Evolutionary conservation across 2,329 filamentous ascomycete genomes (phyloP).

Genomic region (Zymoseptoria brevis): DNA sequence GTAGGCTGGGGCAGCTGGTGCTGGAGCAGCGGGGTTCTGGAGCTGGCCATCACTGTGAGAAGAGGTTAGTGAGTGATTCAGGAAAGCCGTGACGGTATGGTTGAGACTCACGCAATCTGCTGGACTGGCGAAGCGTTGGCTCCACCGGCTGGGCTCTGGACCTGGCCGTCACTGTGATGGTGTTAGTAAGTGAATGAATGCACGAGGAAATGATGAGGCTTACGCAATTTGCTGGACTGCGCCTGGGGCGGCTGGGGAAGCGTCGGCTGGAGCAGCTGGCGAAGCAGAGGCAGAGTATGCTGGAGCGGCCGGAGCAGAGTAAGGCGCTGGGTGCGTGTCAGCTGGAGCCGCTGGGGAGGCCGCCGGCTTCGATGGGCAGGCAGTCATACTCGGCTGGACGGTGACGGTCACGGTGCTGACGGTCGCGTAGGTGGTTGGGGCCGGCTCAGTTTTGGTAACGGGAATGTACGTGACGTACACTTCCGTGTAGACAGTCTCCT

Average conservation of each 20-base stretch:
- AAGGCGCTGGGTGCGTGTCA: neutral
- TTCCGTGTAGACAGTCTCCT: neutral
- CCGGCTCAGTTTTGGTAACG: neutral
- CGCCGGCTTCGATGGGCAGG: neutral
- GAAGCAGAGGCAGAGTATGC: neutral
- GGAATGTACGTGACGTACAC: neutral
- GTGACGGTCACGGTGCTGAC: neutral
- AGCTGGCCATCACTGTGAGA: neutral
- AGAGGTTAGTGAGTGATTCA: neutral
- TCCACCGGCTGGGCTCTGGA: neutral
- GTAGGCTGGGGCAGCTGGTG: neutral
- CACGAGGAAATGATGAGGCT: neutral
- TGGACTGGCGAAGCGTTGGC: neutral
- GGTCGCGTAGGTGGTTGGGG: neutral
- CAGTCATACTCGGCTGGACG: neutral
- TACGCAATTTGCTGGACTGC: neutral
- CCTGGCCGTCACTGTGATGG: neutral
- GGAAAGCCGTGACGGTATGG: neutral
- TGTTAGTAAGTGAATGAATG: neutral
- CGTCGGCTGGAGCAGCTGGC: neutral
- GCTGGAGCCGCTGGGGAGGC: neutral
- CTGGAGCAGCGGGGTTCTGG: neutral
- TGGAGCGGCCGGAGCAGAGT: too few species aligned
- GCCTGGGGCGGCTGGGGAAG: too few species aligned
- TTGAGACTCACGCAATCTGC: neutral